A percentile compares a stretch with the other conserved stretches of the same genome.
Conservation (phyloP, 352 stramenopile genomes). For the Phytophthora syringae region DNA sequence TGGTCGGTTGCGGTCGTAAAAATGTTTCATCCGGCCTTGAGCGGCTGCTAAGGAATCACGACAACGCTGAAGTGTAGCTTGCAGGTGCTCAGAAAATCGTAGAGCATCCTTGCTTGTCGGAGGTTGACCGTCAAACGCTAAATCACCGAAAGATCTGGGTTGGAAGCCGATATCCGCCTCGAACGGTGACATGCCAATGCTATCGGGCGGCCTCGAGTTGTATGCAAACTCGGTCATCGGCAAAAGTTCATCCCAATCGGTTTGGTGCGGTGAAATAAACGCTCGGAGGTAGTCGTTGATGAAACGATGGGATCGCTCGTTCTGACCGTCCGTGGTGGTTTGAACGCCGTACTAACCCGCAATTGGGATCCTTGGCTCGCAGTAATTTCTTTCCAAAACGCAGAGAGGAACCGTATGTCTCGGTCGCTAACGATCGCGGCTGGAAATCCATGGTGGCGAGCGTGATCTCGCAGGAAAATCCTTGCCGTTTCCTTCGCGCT, state of each 20-base stretch:
- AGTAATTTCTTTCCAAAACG: not conserved
- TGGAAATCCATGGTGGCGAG: constrained; percentile 3
- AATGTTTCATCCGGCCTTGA: not conserved
- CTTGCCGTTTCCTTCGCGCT: not conserved
- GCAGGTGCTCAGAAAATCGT: not conserved
- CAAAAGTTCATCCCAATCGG: constrained; percentile 1
- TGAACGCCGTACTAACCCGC: not conserved
- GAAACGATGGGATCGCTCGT: not conserved
- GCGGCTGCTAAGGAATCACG: not conserved
- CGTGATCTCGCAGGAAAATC: not conserved
- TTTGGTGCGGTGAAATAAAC: not conserved
- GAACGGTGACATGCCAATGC: constrained; percentile 21
- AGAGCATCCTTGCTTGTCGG: not conserved
- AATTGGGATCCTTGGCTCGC: not conserved
- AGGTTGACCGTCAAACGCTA: not conserved
- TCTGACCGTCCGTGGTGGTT: constrained; percentile 5
- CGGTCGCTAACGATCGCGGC: not conserved
- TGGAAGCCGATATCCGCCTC: constrained; percentile 12
- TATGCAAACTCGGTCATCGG: constrained; percentile 4
- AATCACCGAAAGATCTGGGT: not conserved
- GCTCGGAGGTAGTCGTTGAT: constrained; percentile 6
- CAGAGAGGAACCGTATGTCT: not conserved
- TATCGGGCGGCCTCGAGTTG: constrained; percentile 1
- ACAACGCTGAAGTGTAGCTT: not conserved
- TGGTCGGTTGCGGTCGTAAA: not conserved